Conservation (phyloP, 441 rosid species). For the Omphalea diandra region DNA sequence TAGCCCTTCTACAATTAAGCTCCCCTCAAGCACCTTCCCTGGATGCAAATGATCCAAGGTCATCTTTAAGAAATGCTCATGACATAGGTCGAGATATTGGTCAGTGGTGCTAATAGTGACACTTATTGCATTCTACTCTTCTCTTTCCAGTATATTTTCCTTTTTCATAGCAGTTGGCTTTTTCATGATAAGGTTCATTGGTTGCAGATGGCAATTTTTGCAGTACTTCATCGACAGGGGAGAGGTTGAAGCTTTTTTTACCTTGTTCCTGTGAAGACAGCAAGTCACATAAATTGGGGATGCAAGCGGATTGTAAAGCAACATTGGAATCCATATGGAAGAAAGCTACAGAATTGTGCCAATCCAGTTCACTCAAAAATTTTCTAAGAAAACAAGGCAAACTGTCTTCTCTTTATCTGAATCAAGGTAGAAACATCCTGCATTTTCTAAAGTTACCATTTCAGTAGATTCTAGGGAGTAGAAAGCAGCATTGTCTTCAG, state of each 20-base stretch:
- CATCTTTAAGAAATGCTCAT: slow-evolving; percentile 40
- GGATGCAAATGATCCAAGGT: slow-evolving; percentile 43
- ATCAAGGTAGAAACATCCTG: slow-evolving; percentile 49
- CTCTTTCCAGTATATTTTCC: background rate
- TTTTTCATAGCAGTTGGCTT: background rate
- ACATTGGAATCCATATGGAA: slow-evolving; percentile 73
- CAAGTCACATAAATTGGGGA: slow-evolving; percentile 34
- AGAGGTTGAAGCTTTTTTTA: slow-evolving; percentile 40
- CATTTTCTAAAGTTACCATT: background rate
- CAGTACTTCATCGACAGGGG: slow-evolving; percentile 50
- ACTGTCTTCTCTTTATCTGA: slow-evolving; percentile 61
- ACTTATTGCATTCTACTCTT: background rate
- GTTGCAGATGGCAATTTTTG: slow-evolving; percentile 48
- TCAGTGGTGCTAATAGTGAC: background rate
- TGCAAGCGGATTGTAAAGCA: slow-evolving; percentile 41
- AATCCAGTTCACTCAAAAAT: slow-evolving; percentile 65
- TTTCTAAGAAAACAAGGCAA: slow-evolving; percentile 73
- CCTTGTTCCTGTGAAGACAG: slow-evolving; percentile 43
- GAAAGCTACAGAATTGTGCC: slow-evolving; percentile 58
- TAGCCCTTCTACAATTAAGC: slow-evolving; percentile 83
- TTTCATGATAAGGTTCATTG: slow-evolving; percentile 13
- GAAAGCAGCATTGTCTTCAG: background rate
- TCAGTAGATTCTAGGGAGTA: background rate
- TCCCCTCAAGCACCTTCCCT: slow-evolving; percentile 47
- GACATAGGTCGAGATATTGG: slow-evolving; percentile 47